A percentile compares a stretch with the other conserved stretches of the same genome.
These are phyloP conservation scores for Porcisia deanei DNA, from an alignment of 208 protist genomes.

Conservation along the genomic window DNA sequence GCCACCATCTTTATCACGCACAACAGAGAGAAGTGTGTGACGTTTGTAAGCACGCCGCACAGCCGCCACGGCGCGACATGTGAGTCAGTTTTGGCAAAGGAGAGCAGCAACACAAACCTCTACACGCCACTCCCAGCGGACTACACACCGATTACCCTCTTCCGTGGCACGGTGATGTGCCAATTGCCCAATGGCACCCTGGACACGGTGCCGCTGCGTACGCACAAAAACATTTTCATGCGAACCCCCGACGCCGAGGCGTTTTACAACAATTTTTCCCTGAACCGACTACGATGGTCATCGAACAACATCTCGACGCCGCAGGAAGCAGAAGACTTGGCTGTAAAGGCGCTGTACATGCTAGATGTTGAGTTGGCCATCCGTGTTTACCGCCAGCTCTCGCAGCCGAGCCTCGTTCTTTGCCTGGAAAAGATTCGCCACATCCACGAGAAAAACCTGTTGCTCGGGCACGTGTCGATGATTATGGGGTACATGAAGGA, in stretches of 20 bases:
- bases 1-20: constrained; percentile 87
- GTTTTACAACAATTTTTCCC: constrained; percentile 91
- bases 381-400: constrained; percentile 92
- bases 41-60: constrained; percentile 89
- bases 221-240: constrained; percentile 66
- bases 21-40: constrained; percentile 75
- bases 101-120: constrained; percentile 62
- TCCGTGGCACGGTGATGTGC: constrained; percentile 80
- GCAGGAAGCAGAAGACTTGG: constrained; percentile 85
- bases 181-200: constrained; percentile 76
- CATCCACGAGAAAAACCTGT: constrained; percentile 94
- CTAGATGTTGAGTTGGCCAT: constrained; percentile 95
- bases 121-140: constrained; percentile 69
- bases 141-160: constrained; percentile 76
- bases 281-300: constrained; percentile 91
- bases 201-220: constrained; percentile 64
- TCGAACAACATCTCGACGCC: constrained; percentile 87
- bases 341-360: constrained; percentile 90
- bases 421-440: constrained; percentile 91
- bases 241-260: constrained; percentile 60
- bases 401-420: constrained; percentile 92
- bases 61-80: constrained; percentile 89
- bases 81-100: constrained; percentile 69
- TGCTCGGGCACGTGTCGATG: constrained; percentile 95
- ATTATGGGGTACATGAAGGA: constrained; percentile 94